These are phyloP conservation scores for Paramecium primaurelia DNA, from an alignment of 73 alveolate genomes.

Conservation along the genomic window DNA sequence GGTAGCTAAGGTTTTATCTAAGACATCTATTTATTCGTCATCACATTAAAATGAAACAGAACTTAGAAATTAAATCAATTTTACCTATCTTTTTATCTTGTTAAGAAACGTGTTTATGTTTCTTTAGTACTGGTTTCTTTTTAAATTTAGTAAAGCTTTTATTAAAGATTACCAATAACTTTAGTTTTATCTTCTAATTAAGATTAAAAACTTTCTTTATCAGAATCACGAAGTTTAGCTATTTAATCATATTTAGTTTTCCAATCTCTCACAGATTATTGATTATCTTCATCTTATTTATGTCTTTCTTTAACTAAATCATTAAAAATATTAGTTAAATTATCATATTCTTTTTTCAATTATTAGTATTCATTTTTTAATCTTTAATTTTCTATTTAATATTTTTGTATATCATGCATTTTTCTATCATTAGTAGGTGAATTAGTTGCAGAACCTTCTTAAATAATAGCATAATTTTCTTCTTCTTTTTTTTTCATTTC, in stretches of 20 bases:
- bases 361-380: background rate
- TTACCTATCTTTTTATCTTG: background rate
- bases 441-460: background rate
- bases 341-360: conserved; percentile 1
- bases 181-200: background rate
- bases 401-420: background rate
- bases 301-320: conserved; percentile 6
- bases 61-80: background rate
- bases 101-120: background rate
- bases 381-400: background rate
- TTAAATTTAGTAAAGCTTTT: background rate
- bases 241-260: background rate
- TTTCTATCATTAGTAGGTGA: background rate
- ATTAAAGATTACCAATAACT: background rate
- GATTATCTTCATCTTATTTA: background rate
- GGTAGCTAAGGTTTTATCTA: background rate
- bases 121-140: background rate
- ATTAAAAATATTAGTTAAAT: background rate
- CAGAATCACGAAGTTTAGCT: background rate
- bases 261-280: conserved; percentile 12
- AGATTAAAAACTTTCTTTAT: background rate
- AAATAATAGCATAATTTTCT: background rate
- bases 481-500: background rate
- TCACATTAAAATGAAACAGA: background rate
- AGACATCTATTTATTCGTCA: background rate